Evolutionary conservation across 805 yeast genomes (phyloP), one percentile per base, ranked within the genome.

Genomic region (Kodamaea kakaduensis): DNA sequence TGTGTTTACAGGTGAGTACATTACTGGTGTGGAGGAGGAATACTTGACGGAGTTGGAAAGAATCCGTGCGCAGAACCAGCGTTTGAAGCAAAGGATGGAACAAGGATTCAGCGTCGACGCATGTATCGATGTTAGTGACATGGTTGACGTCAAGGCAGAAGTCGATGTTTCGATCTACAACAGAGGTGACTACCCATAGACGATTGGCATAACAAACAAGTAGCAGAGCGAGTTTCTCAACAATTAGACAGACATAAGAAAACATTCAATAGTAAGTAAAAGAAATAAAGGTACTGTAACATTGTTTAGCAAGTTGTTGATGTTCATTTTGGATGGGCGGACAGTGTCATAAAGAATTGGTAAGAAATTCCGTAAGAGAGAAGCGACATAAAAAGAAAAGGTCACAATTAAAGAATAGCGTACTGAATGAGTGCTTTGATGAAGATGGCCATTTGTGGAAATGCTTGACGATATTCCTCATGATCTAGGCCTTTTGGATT

Each of bases 1-100:
- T 58, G 98, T 93, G 9, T 93, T 93, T 61, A 93, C 95, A 8
- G 98, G 98, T 32, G 64, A 78, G 42, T 93, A 93, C 59, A 80
- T 90, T 41, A 93, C 98, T n/a, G 97, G 97, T 36, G 82, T 80
- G 29, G 96, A 87, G 59, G 82, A 84, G 51, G 75, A 76, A 31
- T 89, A 90, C 58, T 61, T 93, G 39, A 77, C 76, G 45, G 89
- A 84, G 56, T 73, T 93, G 44, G 97, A 89, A 61, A 69, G 71
- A 45, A 77, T 86, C 39, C 73, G 98, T 56, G 94, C 90, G 10
- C 73, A 73, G 51, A 87, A 87, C 58, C 84, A 79, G 52, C 58
- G 77, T 47, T 32, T 58, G 17, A 68, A 64, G 47, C 68, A 62
- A 28, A 46, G 41, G 34, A 45, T 49, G 19, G 67, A 63, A 39